Conservation (phyloP, 2,329 filamentous ascomycete genomes). For the Diaporthe helianthi region DNA sequence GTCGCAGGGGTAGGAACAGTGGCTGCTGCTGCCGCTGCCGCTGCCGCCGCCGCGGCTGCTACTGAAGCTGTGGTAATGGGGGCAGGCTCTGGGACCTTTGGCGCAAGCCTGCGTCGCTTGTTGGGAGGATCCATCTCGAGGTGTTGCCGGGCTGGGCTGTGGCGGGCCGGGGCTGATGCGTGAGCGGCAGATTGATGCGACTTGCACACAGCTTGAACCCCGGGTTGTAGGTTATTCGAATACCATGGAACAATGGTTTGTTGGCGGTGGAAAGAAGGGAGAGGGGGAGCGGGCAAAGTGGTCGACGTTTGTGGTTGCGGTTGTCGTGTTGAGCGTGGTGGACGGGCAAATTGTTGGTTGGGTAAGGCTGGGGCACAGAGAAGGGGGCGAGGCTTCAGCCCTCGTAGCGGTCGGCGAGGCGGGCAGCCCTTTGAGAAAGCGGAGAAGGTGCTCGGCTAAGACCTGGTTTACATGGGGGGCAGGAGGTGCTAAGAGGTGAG, state of each 20-base stretch:
- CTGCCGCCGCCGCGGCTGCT: slow-evolving; percentile 2
- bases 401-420: slow-evolving; percentile 22
- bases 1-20: slow-evolving; percentile 23
- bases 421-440: slow-evolving; percentile 23
- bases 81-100: slow-evolving; percentile 39
- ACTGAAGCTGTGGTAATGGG: slow-evolving; percentile 14
- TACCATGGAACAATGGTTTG: not conserved
- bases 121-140: slow-evolving; percentile 40
- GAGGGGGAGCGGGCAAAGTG: not conserved
- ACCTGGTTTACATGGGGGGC: not conserved
- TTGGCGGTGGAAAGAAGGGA: not conserved
- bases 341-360: slow-evolving; percentile 8
- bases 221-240: not conserved
- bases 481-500: not conserved
- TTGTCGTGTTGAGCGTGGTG: slow-evolving; percentile 4
- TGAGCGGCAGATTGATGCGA: not conserved
- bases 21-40: slow-evolving; percentile 21
- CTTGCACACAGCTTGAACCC: slow-evolving; percentile 1
- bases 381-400: slow-evolving; percentile 27
- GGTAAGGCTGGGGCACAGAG: slow-evolving; percentile 21
- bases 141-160: not conserved
- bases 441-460: slow-evolving; percentile 17
- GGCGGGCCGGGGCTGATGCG: not conserved
- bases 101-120: slow-evolving; percentile 42
- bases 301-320: not conserved